These are phyloP conservation scores for Cicer arietinum DNA, from an alignment of 306 rosid genomes.

Conservation along the genomic window DNA sequence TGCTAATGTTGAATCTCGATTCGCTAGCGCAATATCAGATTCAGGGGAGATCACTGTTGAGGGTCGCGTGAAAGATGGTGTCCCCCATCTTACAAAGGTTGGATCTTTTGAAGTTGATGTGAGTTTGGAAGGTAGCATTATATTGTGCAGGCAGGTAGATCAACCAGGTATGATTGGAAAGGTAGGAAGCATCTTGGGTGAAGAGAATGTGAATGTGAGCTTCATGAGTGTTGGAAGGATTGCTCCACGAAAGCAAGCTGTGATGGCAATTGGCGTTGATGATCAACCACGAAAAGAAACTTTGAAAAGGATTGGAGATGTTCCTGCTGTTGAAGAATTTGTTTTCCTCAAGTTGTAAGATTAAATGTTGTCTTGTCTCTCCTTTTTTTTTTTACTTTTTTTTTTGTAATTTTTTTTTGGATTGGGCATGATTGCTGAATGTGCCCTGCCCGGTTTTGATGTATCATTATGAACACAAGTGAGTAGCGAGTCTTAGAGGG, in stretches of 20 bases:
- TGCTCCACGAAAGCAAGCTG: slow-evolving; percentile 98
- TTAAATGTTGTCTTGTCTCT: neutral
- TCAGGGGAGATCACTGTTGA: slow-evolving; percentile 85
- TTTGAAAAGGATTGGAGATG: slow-evolving; percentile 83
- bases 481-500: slow-evolving; percentile 40
- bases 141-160: slow-evolving; percentile 96
- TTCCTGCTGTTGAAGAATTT: slow-evolving; percentile 89
- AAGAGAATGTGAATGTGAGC: slow-evolving; percentile 94
- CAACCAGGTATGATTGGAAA: slow-evolving; percentile 95
- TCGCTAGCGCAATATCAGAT: slow-evolving; percentile 92
- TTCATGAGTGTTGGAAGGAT: slow-evolving; percentile 99
- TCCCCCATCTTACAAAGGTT: slow-evolving; percentile 91
- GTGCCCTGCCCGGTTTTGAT: slow-evolving; percentile 59
- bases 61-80: slow-evolving; percentile 89
- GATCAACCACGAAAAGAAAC: slow-evolving; percentile 75
- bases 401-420: slow-evolving; percentile 8
- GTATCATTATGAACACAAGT: slow-evolving; percentile 25
- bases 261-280: slow-evolving; percentile 99
- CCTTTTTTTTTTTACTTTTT: neutral
- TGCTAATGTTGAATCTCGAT: slow-evolving; percentile 91
- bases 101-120: slow-evolving; percentile 98
- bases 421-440: slow-evolving; percentile 42
- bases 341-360: slow-evolving; percentile 88
- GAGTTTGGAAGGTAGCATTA: slow-evolving; percentile 89
- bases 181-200: slow-evolving; percentile 86